Base-by-base conservation (phyloP, 1,139 yeast species). In the Pichia sorboxylosa region DNA sequence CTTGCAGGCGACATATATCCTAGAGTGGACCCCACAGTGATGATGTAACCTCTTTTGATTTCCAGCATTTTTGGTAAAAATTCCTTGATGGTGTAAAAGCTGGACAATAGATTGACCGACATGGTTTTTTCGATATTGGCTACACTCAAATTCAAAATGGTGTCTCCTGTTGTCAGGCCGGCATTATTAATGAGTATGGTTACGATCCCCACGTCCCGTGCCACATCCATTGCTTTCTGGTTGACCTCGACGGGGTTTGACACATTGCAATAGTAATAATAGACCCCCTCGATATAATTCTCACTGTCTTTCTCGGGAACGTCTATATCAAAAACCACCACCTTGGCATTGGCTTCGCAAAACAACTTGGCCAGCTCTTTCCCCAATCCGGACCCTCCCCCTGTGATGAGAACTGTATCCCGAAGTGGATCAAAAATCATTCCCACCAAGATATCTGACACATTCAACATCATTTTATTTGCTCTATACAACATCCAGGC, bases 1-100 rank as follows among this genome's bases (percentile, higher is more conserved):
- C 77, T 61, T 6, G 94, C 90, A 0, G 96, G 96, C 0, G 93
- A 69, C 63, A 81, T 65, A 41, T 79, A 76, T 0, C 95, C 96
- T 35, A 87, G 60, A 0, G 83, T 83, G 0, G 94, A 82, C 0
- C 90, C 84, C 23, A 87, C 61, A 3, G 87, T 81, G 19, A 87
- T 73, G 13, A 90, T 65, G 49, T 77, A 82, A 0, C 96, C 95
- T 27, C 92, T 60, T 34, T 64, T 61, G 14, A 52, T 42, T n/a
- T 46, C 50, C 4, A 80, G 41, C 92, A 87, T 82, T 26, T 59
- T 71, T 0, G 94, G 94, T 8, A 85, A 55, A 46, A 84, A 76
- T 0, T 72, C 60, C 44, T 81, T 73, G 42, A 73, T 69, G 33
- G 87, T 72, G 45, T 74, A 72, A 50, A 81, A 79, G 39, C 77